Percentiles rank a stretch among this genome's conserved stretches.
Evolutionary conservation across 2,329 filamentous ascomycete species (phyloP).

Genomic region (Sarocladium brachiariae): DNA sequence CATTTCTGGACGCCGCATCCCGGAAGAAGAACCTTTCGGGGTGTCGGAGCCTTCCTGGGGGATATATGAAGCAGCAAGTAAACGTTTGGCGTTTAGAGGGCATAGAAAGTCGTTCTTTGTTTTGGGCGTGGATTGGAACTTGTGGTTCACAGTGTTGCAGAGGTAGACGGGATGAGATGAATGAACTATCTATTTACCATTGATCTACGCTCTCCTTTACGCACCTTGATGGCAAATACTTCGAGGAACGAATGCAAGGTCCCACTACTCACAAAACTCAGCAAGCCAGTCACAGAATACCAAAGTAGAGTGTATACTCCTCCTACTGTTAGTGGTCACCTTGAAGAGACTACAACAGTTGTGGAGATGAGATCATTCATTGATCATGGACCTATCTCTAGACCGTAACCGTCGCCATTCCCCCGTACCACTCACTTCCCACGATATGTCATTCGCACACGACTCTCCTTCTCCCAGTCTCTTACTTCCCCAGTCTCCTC

Average conservation of each 20-base stretch:
- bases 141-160: neutral
- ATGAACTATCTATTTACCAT: neutral
- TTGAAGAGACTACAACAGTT: too few species aligned
- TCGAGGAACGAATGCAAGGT: too few species aligned
- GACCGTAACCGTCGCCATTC: neutral
- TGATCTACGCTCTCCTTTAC: neutral
- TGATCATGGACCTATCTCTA: neutral
- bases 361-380: neutral
- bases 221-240: neutral
- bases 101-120: conserved; percentile 5
- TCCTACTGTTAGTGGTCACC: too few species aligned
- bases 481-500: too few species aligned
- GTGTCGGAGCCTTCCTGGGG: neutral
- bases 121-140: neutral
- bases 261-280: too few species aligned
- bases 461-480: neutral
- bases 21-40: too few species aligned
- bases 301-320: too few species aligned
- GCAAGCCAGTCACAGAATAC: too few species aligned
- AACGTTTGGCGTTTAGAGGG: conserved; percentile 10
- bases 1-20: neutral
- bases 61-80: neutral
- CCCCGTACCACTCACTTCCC: too few species aligned
- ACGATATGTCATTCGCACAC: neutral
- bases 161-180: neutral